phyloP scores from a whole-genome alignment of 1,139 yeast genomes.

The Geotrichum carabidarum region DNA sequence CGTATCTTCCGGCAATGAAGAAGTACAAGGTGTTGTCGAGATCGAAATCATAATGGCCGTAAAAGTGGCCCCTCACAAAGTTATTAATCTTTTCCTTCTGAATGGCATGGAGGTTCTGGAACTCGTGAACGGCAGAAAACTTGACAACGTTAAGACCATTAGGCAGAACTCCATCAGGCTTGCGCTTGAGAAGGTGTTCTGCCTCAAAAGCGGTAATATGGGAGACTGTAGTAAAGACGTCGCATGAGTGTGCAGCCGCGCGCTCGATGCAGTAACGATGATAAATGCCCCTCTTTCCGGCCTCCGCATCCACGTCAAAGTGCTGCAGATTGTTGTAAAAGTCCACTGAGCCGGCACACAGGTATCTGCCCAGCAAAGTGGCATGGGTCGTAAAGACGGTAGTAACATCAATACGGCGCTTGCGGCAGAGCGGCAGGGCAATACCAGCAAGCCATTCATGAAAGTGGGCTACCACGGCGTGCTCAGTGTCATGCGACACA shows the following conservation, averaged over 20 bases:
- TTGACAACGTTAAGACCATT: conserved; percentile 94
- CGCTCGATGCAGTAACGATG: conserved; percentile 96
- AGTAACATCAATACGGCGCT: conserved; percentile 86
- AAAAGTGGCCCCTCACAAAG: conserved; percentile 93
- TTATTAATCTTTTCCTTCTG: conserved; percentile 90
- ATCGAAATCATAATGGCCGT: conserved; percentile 93
- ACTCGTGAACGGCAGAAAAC: conserved; percentile 96
- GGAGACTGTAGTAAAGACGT: conserved; percentile 95
- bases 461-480: conserved; percentile 90
- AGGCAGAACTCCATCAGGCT: conserved; percentile 96
- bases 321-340: conserved; percentile 85
- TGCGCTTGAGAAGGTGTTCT: conserved; percentile 86
- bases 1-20: conserved; percentile 96
- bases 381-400: conserved; percentile 98
- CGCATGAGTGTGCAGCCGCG: conserved; percentile 93
- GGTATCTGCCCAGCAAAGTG: conserved; percentile 85
- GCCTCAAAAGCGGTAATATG: conserved; percentile 94
- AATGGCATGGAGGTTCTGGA: conserved; percentile 90
- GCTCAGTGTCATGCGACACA: conserved; percentile 70
- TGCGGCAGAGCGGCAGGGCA: conserved; percentile 86
- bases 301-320: conserved; percentile 96
- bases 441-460: conserved; percentile 99
- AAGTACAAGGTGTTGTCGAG: conserved; percentile 89
- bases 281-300: conserved; percentile 95
- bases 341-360: conserved; percentile 95